Conservation (phyloP, 1,284 basidiomycete species). For the Rhodotorula sp. region DNA sequence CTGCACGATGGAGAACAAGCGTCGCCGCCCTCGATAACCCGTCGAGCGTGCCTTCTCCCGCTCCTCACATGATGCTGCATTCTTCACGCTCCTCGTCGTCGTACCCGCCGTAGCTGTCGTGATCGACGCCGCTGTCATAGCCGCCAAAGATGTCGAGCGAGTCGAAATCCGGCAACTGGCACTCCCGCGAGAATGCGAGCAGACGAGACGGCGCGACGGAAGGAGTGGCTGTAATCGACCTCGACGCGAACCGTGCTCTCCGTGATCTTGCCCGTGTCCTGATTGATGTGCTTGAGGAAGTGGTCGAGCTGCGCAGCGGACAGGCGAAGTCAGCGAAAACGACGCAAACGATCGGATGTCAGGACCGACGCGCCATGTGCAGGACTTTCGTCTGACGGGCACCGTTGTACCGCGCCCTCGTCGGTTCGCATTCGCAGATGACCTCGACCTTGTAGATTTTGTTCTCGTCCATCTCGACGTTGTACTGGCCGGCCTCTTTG, state of each 20-base stretch:
- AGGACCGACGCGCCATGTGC: not conserved
- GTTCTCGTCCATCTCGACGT: not conserved
- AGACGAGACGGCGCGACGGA: not conserved
- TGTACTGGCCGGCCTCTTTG: not conserved
- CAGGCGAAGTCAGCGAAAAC: not conserved
- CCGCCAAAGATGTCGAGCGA: not conserved
- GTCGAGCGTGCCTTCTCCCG: too few species aligned
- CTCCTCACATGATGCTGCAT: slow-evolving; percentile 5
- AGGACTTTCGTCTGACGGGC: not conserved
- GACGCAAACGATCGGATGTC: not conserved
- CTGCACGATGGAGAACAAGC: too few species aligned
- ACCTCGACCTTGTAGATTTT: not conserved
- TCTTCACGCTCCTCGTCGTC: not conserved
- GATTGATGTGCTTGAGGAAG: not conserved
- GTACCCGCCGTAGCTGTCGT: not conserved
- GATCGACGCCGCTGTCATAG: not conserved
- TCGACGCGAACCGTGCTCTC: not conserved
- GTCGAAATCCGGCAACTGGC: not conserved
- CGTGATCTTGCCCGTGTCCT: not conserved
- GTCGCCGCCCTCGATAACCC: too few species aligned
- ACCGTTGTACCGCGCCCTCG: not conserved
- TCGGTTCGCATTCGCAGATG: not conserved
- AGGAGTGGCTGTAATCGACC: not conserved
- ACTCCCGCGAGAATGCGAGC: not conserved
- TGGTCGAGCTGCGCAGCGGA: not conserved